Base-by-base conservation (phyloP, 805 yeast species). In the Phaffomyces thermotolerans region DNA sequence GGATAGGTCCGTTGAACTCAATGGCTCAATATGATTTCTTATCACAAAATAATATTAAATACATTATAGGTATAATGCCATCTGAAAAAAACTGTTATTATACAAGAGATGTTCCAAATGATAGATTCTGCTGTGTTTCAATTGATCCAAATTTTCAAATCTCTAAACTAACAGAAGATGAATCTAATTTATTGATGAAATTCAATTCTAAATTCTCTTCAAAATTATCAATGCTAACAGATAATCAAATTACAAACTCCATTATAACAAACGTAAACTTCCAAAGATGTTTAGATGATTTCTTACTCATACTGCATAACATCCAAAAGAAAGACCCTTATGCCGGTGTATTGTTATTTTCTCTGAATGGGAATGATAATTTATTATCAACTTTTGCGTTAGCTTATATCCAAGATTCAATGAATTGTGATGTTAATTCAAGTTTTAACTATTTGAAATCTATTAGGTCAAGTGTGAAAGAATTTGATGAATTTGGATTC, bases 1-100 rank as follows among this genome's bases (percentile, higher is more conserved):
- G 69, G 63, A 59, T 75, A 27, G 79, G 80, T 2, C 76, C 79
- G 2, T 49, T 71, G 43, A 60, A 69, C 40, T 62, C 69, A 1
- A 54, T 71, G n/a, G 60, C 67, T 1, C 68, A 71, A 51, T 50
- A 53, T 8, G 62, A 59, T 8, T 67, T 69, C 41, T 50, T 75
- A 9, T 42, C 46, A 17, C 51, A 56, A n/a, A 59, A 68, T 43
- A 69, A 70, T 47, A 67, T 74, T 47, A 62, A 57, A 43, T 64
- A 62, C 44, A 58, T 69, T 39, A 55, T 69, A 24, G 64, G 68
- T 17, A 49, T 66, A 2, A 59, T 68, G 18, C 62, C 69, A 8
- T 58, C 66, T 2, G 57, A 56, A 30, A 55, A 60, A 33, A 56
- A 64, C 37, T 59, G 64, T 30, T 57, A 60, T 34, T 56, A 60